Evolutionary conservation across 352 stramenopile genomes (phyloP), one percentile per base, ranked within the genome.

Genomic region (Phytopythium cucurbitacearum): DNA sequence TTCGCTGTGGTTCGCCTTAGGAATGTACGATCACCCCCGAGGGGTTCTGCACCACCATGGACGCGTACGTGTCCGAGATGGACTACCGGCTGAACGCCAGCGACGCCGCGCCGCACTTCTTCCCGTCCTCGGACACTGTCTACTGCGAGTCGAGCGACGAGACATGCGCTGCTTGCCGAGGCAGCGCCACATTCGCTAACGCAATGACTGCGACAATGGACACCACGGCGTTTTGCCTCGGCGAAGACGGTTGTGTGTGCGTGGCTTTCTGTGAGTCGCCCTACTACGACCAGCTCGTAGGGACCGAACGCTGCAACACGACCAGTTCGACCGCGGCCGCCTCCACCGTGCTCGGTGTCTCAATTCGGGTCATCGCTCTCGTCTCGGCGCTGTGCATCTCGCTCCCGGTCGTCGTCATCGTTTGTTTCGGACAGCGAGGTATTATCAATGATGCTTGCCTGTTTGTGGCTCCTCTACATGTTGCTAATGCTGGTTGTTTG

Each of bases 101-200:
- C 32, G 48, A 40, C 1, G 56, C 34, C n/a, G 35, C 35, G 1
- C 54, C 48, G 48, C 61, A 63, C 63, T 81, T 64, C 56, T 86
- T 73, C 56, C 65, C 70, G 13, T 74, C 69, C 0, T 66, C 54
- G 33, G 83, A 86, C 63, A 73, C 67, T 0, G 73, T 62, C 0
- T 86, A 86, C 53, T 86, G 75, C 52, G 60, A 67, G 8, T 33
- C 51, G 7, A 64, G 7, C 7, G 70, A 80, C 40, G 41, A 46
- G 1, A 57, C 55, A 0, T 80, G 70, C 40, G 35, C 44, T 2
- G 39, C 64, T 5, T 80, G 67, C 15, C 44, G 38, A 10, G 48
- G 45, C n/a, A 56, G 45, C 13, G 28, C 50, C 5, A 1, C n/a
- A 16, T 60, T 52, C 42, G 39, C 43, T 3, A 34, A 13, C 10